phyloP scores from a whole-genome alignment of 345 rosid genomes.

The Eucalyptus pauciflora region DNA sequence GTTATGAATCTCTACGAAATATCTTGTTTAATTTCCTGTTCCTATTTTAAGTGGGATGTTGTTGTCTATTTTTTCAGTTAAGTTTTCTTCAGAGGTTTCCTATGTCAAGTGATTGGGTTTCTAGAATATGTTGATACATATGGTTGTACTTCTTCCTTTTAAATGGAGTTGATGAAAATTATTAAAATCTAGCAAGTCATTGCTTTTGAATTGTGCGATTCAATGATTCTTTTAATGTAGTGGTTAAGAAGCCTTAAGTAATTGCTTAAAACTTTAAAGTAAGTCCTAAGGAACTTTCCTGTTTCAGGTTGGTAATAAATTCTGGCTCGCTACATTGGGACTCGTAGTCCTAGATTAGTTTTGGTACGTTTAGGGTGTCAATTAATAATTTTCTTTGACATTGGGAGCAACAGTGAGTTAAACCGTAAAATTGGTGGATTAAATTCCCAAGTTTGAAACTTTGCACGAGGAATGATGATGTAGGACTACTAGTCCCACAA shows the following conservation, averaged over 20 bases:
- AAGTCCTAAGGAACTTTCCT: not conserved
- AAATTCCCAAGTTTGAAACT: not conserved
- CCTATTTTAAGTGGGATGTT: not conserved
- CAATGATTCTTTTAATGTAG: not conserved
- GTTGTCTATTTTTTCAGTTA: not conserved
- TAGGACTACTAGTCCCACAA: not conserved
- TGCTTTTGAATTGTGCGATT: not conserved
- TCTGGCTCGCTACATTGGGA: not conserved
- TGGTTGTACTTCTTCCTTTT: not conserved
- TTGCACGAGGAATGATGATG: not conserved
- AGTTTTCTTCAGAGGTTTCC: not conserved
- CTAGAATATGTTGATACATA: not conserved
- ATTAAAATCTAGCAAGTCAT: not conserved
- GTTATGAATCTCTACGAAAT: not conserved
- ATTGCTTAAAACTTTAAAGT: not conserved
- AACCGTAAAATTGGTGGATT: not conserved
- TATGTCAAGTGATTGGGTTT: not conserved
- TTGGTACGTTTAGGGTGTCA: not conserved
- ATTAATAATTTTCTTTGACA: not conserved
- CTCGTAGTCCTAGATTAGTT: not conserved
- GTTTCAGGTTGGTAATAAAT: not conserved
- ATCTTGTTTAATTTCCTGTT: not conserved
- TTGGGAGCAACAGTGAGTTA: not conserved
- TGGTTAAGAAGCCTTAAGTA: not conserved
- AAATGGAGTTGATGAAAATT: not conserved